Evolutionary conservation across 1,284 basidiomycete genomes (phyloP).

Genomic region (Singerocomus inundabilis): DNA sequence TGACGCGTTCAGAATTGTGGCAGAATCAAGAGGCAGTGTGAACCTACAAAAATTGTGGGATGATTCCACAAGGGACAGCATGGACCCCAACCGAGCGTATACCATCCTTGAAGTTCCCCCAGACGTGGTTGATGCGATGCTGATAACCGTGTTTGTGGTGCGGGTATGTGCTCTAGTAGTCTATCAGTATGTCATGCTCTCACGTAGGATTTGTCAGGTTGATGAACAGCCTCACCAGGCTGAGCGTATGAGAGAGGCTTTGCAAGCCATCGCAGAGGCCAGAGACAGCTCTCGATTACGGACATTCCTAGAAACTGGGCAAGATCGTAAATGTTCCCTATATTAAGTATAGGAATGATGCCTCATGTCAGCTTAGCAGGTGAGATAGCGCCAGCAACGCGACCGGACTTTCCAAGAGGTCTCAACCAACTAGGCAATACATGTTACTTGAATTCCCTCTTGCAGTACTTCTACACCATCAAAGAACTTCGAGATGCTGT

Average conservation of each 20-base stretch:
- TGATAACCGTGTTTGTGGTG: constrained; percentile 72
- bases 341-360: neutral
- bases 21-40: constrained; percentile 55
- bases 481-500: constrained; percentile 81
- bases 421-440: constrained; percentile 93
- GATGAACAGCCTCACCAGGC: constrained; percentile 65
- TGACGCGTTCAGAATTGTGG: constrained; percentile 63
- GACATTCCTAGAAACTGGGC: constrained; percentile 62
- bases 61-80: constrained; percentile 51
- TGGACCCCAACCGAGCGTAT: constrained; percentile 75
- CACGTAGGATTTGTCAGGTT: constrained; percentile 43
- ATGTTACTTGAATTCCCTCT: constrained; percentile 81
- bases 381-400: constrained; percentile 48
- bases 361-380: constrained; percentile 49
- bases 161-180: constrained; percentile 49
- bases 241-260: constrained; percentile 64
- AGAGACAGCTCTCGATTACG: constrained; percentile 72
- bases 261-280: constrained; percentile 67
- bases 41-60: constrained; percentile 52
- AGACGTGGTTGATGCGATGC: constrained; percentile 72
- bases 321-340: constrained; percentile 59
- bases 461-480: constrained; percentile 93
- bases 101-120: constrained; percentile 66
- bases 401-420: constrained; percentile 76
- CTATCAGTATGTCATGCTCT: constrained; percentile 3